phyloP scores from a whole-genome alignment of 2,329 filamentous ascomycete genomes.

The Grosmannia penicillata region DNA sequence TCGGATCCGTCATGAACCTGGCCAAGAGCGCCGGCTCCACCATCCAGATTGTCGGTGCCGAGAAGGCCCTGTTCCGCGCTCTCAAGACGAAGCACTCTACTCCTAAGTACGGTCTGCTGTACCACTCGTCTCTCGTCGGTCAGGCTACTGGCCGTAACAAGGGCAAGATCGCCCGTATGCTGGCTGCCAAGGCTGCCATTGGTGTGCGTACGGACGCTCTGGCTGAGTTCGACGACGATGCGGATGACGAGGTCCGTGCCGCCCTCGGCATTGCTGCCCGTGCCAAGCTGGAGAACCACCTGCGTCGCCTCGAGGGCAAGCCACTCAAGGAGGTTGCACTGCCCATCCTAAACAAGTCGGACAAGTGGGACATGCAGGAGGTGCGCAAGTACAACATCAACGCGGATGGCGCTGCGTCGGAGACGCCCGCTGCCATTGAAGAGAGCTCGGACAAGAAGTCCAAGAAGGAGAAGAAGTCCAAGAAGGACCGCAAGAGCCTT shows the following conservation, averaged over 20 bases:
- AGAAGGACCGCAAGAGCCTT: conserved; percentile 9
- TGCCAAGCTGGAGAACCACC: conserved; percentile 59
- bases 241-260: conserved; percentile 78
- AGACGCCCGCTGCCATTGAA: conserved; percentile 40
- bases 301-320: conserved; percentile 78
- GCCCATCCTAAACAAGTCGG: conserved; percentile 26
- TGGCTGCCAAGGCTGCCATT: conserved; percentile 84
- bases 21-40: conserved; percentile 92
- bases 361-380: conserved; percentile 87
- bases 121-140: conserved; percentile 84
- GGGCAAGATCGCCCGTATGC: conserved; percentile 96
- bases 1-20: conserved; percentile 84
- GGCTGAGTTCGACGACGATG: conserved; percentile 60
- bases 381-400: conserved; percentile 89
- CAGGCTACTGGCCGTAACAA: conserved; percentile 98
- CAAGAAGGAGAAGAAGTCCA: conserved; percentile 12
- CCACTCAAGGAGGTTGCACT: conserved; percentile 47
- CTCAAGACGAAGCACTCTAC: conserved; percentile 99
- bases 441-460: conserved; percentile 24
- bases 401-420: conserved; percentile 66
- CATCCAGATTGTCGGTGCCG: conserved; percentile 93
- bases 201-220: conserved; percentile 88
- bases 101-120: conserved; percentile 93
- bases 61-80: conserved; percentile 96
- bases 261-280: conserved; percentile 61